phyloP scores from a whole-genome alignment of 495 filamentous ascomycete species.

The Penicillium alfredii region DNA sequence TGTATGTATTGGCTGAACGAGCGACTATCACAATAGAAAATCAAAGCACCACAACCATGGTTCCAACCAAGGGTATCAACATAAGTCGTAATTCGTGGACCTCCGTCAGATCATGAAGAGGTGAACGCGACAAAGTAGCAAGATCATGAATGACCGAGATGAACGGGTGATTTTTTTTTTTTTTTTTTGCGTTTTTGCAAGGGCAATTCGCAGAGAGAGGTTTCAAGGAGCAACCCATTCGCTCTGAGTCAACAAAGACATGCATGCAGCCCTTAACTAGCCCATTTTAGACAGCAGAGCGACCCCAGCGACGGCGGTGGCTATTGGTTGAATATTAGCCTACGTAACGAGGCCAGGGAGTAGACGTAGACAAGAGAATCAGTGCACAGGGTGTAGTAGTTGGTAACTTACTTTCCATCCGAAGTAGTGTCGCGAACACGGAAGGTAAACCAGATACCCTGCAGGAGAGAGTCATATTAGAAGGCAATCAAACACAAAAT shows the following conservation, averaged over 20 bases:
- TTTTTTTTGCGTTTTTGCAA: too few species aligned
- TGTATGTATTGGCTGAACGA: conserved; percentile 8
- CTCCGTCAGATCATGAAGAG: conserved; percentile 12
- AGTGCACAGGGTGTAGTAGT: not conserved
- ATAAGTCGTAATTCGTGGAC: conserved; percentile 23
- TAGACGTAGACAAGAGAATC: conserved; percentile 6
- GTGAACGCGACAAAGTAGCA: conserved; percentile 12
- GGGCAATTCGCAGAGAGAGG: too few species aligned
- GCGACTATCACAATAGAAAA: conserved; percentile 9
- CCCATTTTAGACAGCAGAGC: conserved; percentile 9
- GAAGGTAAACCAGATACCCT: conserved; percentile 44
- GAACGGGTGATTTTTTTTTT: too few species aligned
- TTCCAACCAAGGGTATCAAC: conserved; percentile 23
- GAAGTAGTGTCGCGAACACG: conserved; percentile 17
- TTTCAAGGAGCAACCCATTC: too few species aligned
- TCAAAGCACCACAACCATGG: conserved; percentile 9
- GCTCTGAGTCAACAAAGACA: too few species aligned
- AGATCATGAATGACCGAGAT: conserved; percentile 2
- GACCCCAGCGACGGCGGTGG: conserved; percentile 20
- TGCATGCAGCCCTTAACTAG: too few species aligned
- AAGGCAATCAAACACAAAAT: not conserved
- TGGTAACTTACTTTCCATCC: conserved; percentile 7
- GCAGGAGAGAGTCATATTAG: conserved; percentile 1
- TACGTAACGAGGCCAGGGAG: not conserved
- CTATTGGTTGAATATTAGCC: conserved; percentile 6